These are phyloP conservation scores for Pulveroboletus sp. DNA, from an alignment of 768 basidiomycete genomes.

Conservation along the genomic window DNA sequence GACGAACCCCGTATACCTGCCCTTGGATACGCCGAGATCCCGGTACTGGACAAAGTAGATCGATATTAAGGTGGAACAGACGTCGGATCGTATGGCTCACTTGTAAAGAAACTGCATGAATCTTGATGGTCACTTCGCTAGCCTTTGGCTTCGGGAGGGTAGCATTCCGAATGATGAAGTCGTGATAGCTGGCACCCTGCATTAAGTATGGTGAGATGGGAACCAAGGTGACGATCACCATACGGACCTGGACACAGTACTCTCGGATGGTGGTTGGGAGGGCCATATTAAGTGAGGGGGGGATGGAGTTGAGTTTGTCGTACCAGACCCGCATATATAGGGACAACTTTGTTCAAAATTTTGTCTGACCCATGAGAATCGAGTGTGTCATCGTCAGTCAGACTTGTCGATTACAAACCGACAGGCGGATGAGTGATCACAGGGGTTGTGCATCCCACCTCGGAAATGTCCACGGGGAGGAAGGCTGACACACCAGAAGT, in stretches of 20 bases:
- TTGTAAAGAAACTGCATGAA: slow-evolving; percentile 55
- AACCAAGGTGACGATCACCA: neutral
- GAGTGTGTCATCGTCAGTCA: too few species aligned
- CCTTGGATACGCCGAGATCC: slow-evolving; percentile 42
- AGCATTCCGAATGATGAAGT: slow-evolving; percentile 26
- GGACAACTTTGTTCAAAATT: too few species aligned
- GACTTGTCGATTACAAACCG: too few species aligned
- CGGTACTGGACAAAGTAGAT: slow-evolving; percentile 38
- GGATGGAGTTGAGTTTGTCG: too few species aligned
- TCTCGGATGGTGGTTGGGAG: slow-evolving; percentile 13
- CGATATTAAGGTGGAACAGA: neutral
- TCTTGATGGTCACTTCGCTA: slow-evolving; percentile 51
- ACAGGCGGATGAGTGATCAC: too few species aligned
- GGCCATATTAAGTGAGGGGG: slow-evolving; percentile 7
- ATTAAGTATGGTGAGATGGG: neutral
- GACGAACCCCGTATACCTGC: slow-evolving; percentile 36
- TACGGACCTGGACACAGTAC: slow-evolving; percentile 15
- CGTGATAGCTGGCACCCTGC: slow-evolving; percentile 25
- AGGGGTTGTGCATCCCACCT: too few species aligned
- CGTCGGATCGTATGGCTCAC: slow-evolving; percentile 16
- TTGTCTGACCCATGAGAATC: too few species aligned
- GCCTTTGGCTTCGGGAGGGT: slow-evolving; percentile 35
- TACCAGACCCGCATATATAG: too few species aligned
- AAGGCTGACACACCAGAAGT: too few species aligned
- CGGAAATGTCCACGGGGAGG: too few species aligned